Evolutionary conservation across 768 basidiomycete species (phyloP).

Genomic region (Leccinum ochraceum): DNA sequence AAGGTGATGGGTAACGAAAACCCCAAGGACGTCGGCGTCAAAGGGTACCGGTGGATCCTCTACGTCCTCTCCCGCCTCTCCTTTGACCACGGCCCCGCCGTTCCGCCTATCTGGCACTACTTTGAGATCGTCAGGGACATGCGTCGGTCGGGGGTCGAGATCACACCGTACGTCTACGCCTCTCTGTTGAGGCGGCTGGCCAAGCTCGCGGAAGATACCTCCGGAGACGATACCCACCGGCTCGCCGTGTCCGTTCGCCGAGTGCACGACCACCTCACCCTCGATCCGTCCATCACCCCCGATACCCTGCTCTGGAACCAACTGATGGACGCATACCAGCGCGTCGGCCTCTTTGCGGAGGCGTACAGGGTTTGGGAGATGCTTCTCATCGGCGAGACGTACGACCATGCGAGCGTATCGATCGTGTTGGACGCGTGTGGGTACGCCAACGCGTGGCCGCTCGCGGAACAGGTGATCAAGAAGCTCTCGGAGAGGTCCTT

Average conservation of each 20-base stretch:
- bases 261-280: constrained; percentile 73
- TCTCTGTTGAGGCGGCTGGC: constrained; percentile 62
- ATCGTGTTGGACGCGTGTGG: constrained; percentile 89
- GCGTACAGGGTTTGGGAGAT: constrained; percentile 81
- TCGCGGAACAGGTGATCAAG: constrained; percentile 55
- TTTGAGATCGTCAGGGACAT: constrained; percentile 82
- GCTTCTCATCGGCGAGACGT: constrained; percentile 58
- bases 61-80: constrained; percentile 60
- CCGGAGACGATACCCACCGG: constrained; percentile 25
- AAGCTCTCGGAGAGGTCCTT: constrained; percentile 53
- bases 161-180: constrained; percentile 64
- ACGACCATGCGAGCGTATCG: constrained; percentile 66
- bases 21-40: constrained; percentile 46
- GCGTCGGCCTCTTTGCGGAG: constrained; percentile 68
- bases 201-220: constrained; percentile 38
- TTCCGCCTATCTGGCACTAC: constrained; percentile 53
- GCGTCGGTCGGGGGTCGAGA: constrained; percentile 59
- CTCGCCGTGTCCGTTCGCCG: constrained; percentile 56
- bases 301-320: constrained; percentile 75
- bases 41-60: constrained; percentile 65
- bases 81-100: constrained; percentile 42
- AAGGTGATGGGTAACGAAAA: constrained; percentile 32
- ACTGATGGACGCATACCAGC: constrained; percentile 87
- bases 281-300: constrained; percentile 76
- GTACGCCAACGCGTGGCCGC: constrained; percentile 48